Evolutionary conservation across 108 stramenopile genomes (phyloP).

Genomic region (Ochromonas danica): DNA sequence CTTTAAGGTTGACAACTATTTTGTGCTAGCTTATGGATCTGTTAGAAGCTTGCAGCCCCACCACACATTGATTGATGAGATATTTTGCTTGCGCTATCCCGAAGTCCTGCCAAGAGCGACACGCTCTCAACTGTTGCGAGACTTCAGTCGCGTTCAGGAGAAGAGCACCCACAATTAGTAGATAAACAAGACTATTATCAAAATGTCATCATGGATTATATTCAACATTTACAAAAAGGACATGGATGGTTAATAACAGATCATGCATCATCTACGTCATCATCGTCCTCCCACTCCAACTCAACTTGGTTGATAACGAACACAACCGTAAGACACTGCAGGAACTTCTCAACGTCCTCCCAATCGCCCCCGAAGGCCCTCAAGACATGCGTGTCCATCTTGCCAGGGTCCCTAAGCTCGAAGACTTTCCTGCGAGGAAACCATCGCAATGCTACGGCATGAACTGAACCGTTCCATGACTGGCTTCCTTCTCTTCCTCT

Average conservation of each 20-base stretch:
- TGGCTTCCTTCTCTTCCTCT: too few species aligned
- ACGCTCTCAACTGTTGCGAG: not conserved
- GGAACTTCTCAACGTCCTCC: not conserved
- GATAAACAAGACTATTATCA: too few species aligned
- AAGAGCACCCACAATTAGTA: not conserved
- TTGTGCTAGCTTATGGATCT: slow-evolving; percentile 1
- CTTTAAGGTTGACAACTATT: not conserved
- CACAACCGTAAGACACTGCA: not conserved
- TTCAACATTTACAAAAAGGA: too few species aligned
- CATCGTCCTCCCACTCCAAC: too few species aligned
- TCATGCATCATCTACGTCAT: too few species aligned
- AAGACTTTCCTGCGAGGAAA: not conserved
- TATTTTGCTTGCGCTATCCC: not conserved
- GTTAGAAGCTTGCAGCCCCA: not conserved
- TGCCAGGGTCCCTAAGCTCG: not conserved
- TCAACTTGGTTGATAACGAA: not conserved
- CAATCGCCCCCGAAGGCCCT: not conserved
- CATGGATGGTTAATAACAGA: too few species aligned
- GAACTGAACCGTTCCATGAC: not conserved
- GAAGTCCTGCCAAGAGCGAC: not conserved
- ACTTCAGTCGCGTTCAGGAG: not conserved
- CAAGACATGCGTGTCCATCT: not conserved
- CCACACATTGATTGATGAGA: not conserved
- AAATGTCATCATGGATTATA: too few species aligned
- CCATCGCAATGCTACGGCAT: not conserved